Base-by-base conservation (phyloP, 75 land plant species). In the Cunninghamia lanceolata region DNA sequence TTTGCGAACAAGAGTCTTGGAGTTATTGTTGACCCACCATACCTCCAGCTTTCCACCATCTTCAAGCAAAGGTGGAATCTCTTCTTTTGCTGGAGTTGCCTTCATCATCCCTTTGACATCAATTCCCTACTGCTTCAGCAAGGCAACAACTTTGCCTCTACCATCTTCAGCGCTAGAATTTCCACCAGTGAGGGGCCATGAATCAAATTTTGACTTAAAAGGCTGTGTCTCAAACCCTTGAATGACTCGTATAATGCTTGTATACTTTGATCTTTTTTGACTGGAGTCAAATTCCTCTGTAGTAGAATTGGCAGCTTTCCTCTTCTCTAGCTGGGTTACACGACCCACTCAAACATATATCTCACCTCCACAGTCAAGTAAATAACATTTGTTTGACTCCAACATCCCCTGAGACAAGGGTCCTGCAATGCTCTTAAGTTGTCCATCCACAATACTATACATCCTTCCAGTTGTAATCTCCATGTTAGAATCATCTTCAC, bases 111-210 rank as follows among this genome's bases (percentile, higher is more conserved):
- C 99, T 86, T 98, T 98, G 40, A 95, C 88, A 90, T 94, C 95
- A 75, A 93, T 94, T 21, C 99, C 99, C 89, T 98, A 96, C 85
- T 98, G 99, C 91, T 98, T 98, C 89, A 96, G 86, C 84, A 98
- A 88, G 84, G 99, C 99, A 88, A 99, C 99, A 86, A 98, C 99
- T 93, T 96, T 98, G 86, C 99, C 99, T 90, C 97, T 87, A 81
- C 99, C 99, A 39, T 98, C 99, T 90, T 98, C 99, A 84, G 95
- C 89, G 45, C 87, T 92, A 88, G 95, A 83, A 83, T 89, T 85
- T 77, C 87, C 89, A 32, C 93, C 87, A 35, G 89, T 93, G 21
- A 86, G 78, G n/a, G 96, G 94, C 99, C 99, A 98, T 19, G 95
- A 92, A 40, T 91, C 98, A 92, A 98, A 98, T 85, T 95, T 89